Evolutionary conservation across 371 early-diverging fungal genomes (phyloP), one percentile per base, ranked within the genome.

Genomic region (Ordospora colligata): DNA sequence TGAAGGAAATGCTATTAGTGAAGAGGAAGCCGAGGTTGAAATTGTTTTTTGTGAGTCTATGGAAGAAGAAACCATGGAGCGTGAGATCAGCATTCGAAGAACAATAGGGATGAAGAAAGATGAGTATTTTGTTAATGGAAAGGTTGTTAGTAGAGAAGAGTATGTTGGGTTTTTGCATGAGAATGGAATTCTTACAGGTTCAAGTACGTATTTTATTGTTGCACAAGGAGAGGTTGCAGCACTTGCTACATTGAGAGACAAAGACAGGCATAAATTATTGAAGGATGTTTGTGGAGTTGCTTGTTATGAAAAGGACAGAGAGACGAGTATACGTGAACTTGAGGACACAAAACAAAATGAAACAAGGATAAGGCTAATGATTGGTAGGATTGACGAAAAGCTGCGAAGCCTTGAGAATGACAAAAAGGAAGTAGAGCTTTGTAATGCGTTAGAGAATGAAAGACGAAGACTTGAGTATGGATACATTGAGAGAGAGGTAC

Each of bases 211-310:
- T 83, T 96, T 94, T 78, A 93, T 97, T 83, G 95, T 99, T 4
- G 94, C 94, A n/a, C 99, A 99, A 87, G 97, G 97, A 46, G 87
- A 93, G 66, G 91, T 95, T 86, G 93, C 89, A 4, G 89, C 92
- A 2, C 86, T 97, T 65, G 93, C 95, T 0, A 91, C 92, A 53
- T 91, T 94, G 2, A 91, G 91, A 78, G 95, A 95, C 78, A 78
- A 82, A 43, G 95, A 94, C 82, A 87, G 96, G 6, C 84, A 95
- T 45, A 87, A 90, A 51, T 80, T 99, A 42, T 87, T 99, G 14
- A 95, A 95, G 80, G 94, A 96, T 73, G 92, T 99, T 43, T 95
- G 97, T 14, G 99, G 99, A 64, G 96, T 95, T 5, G 86, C 89
- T 19, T 91, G 95, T 1, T 99, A 97, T 83, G 99, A 99, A 86